These are phyloP conservation scores for Ustilago tritici DNA, from an alignment of 1,284 basidiomycete genomes.

Conservation along the genomic window DNA sequence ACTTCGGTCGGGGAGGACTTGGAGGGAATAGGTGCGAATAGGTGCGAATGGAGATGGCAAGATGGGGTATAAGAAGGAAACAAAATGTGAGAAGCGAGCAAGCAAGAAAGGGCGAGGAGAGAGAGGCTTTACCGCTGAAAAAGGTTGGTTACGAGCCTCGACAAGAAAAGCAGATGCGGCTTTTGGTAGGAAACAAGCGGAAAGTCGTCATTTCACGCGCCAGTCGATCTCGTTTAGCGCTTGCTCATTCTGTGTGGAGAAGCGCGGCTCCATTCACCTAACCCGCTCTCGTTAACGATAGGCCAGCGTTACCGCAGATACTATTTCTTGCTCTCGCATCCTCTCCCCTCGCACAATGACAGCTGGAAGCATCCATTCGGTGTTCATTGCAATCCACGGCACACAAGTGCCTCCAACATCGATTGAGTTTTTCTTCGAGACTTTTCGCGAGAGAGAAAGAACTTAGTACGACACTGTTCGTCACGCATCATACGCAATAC, in stretches of 20 bases:
- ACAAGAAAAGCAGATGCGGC: background rate
- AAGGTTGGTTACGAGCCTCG: no score
- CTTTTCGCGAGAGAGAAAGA: no score
- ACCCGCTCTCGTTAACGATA: background rate
- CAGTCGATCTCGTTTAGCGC: background rate
- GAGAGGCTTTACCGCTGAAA: no score
- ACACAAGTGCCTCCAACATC: no score
- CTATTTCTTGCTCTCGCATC: background rate
- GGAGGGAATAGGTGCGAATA: background rate
- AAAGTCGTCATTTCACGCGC: background rate
- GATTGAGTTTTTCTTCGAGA: no score
- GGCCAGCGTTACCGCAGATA: background rate
- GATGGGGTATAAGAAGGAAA: background rate
- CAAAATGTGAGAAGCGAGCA: background rate
- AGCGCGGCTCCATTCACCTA: slow-evolving; percentile 2
- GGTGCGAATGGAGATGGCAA: background rate
- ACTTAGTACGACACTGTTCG: slow-evolving; percentile 20
- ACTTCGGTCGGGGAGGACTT: background rate
- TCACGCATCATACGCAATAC: background rate
- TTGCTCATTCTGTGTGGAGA: background rate
- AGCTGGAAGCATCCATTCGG: no score
- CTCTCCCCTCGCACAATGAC: background rate
- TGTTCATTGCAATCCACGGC: no score
- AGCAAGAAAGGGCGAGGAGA: no score
- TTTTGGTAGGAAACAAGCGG: background rate